phyloP scores from a whole-genome alignment of 257 asterid species.

The Apocynum venetum region DNA sequence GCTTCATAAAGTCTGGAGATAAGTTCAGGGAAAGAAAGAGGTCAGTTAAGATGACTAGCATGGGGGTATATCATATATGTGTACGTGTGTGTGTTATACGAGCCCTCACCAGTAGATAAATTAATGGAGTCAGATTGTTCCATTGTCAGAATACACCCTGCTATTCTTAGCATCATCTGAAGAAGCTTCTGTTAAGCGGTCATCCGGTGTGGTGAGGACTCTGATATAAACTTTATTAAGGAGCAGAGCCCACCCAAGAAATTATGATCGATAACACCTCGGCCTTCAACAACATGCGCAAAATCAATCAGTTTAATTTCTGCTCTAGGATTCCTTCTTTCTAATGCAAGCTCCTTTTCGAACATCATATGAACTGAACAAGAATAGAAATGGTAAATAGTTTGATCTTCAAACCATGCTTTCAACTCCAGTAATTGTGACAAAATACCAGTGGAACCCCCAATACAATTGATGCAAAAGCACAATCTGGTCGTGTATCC shows the following conservation, averaged over 20 bases:
- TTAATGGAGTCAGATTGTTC: slow-evolving; percentile 23
- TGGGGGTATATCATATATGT: too few species aligned
- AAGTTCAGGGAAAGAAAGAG: background rate
- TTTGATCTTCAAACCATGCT: slow-evolving; percentile 93
- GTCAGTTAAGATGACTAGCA: background rate
- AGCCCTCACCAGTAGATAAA: background rate
- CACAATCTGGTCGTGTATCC: slow-evolving; percentile 56
- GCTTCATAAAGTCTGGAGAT: background rate
- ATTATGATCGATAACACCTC: slow-evolving; percentile 76
- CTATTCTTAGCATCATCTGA: slow-evolving; percentile 32
- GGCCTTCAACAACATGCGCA: slow-evolving; percentile 73
- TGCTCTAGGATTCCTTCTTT: slow-evolving; percentile 51
- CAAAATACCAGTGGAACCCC: slow-evolving; percentile 72
- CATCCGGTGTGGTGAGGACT: slow-evolving; percentile 52
- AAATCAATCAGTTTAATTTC: slow-evolving; percentile 76
- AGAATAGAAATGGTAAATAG: slow-evolving; percentile 65
- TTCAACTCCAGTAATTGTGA: slow-evolving; percentile 77
- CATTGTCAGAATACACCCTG: slow-evolving; percentile 28
- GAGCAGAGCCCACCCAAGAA: slow-evolving; percentile 91
- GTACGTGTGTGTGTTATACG: background rate
- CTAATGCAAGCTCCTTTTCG: slow-evolving; percentile 51
- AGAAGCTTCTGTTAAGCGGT: slow-evolving; percentile 25
- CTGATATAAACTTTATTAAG: slow-evolving; percentile 69
- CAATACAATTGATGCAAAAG: slow-evolving; percentile 71
- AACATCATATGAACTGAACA: slow-evolving; percentile 67